Base-by-base conservation (phyloP, 805 yeast species). In the Saccharomyces eubayanus region DNA sequence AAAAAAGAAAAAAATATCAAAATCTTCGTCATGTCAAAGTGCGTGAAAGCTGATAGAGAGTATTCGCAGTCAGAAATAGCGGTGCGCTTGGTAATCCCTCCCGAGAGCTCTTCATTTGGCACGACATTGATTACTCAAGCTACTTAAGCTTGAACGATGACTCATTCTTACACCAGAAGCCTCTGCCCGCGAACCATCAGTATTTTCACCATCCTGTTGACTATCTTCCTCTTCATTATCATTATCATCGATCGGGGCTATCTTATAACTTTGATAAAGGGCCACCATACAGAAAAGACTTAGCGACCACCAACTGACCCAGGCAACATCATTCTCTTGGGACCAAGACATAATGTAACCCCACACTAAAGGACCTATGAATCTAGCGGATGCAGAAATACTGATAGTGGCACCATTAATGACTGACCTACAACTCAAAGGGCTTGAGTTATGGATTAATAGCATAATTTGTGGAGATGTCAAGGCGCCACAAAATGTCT, bases 371-470 rank as follows among this genome's bases (percentile, higher is more conserved):
- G 87, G 88, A 2, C 82, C 87, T 0, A 77, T 47, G 51, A 78
- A 81, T 58, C 87, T 68, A 0, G 86, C 84, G 36, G 78, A 65
- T 1, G 87, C 76, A 20, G 78, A 67, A 41, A 77, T 72, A 45
- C 82, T 76, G 64, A 82, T 74, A 2, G 83, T 73, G 16, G 80
- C 74, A 12, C 84, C 83, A 62, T 83, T 83, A 53, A 83, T 75
- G 59, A 79, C 75, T 1, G 85, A 85, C 50, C 85, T 72, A 57
- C 81, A 77, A 56, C 76, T 72, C 24, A 80, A 74, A 11, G 77
- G 76, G 1, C 85, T 75, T 6, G 80, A 76, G 49, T 82, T 72
- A 64, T 81, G 85, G 36, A 81, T 74, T 52, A 83, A 69, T 24
- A 82, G 69, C 56, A 79, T 64, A 28, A 81, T 68, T 54, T 77